Percentiles rank a stretch among this genome's conserved stretches.
phyloP scores from a whole-genome alignment of 768 basidiomycete species.

The Clitopilus hobsonii region DNA sequence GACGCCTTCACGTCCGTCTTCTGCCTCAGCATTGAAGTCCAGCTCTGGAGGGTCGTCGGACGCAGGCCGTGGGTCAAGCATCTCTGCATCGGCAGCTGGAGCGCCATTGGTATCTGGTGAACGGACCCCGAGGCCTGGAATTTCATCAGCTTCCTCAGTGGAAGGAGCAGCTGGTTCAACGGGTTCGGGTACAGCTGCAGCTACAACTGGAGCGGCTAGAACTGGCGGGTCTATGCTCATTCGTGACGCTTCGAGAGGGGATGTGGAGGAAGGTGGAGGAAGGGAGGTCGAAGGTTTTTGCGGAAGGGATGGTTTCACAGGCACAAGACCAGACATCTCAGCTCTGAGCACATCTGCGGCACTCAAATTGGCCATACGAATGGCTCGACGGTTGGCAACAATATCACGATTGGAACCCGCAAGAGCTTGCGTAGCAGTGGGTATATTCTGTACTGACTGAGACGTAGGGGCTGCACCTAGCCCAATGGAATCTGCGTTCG shows the following conservation, averaged over 20 bases:
- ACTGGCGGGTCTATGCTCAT: conserved; percentile 18
- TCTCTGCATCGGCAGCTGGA: background rate
- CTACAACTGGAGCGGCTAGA: background rate
- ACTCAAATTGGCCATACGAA: conserved; percentile 94
- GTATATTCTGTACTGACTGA: conserved; percentile 52
- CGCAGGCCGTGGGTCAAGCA: background rate
- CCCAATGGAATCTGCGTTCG: conserved; percentile 74
- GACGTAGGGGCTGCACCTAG: conserved; percentile 59
- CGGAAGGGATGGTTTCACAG: conserved; percentile 38
- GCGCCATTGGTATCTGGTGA: background rate
- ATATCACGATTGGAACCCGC: conserved; percentile 87
- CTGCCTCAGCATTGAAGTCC: conserved; percentile 17
- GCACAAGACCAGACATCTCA: conserved; percentile 63
- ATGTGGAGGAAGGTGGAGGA: conserved; percentile 20
- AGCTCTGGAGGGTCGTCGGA: conserved; percentile 15
- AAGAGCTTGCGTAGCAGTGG: conserved; percentile 66
- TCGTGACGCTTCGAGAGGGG: conserved; percentile 24
- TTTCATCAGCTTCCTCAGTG: conserved; percentile 22
- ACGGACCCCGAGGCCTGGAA: conserved; percentile 33
- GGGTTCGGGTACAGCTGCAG: background rate
- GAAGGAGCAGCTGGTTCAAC: conserved; percentile 3
- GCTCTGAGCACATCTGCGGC: conserved; percentile 93
- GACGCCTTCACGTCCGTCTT: conserved; percentile 13
- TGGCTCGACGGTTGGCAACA: conserved; percentile 83
- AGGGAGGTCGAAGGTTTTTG: conserved; percentile 30